phyloP scores from a whole-genome alignment of 1,284 basidiomycete genomes.

The Pascua guehoae region DNA sequence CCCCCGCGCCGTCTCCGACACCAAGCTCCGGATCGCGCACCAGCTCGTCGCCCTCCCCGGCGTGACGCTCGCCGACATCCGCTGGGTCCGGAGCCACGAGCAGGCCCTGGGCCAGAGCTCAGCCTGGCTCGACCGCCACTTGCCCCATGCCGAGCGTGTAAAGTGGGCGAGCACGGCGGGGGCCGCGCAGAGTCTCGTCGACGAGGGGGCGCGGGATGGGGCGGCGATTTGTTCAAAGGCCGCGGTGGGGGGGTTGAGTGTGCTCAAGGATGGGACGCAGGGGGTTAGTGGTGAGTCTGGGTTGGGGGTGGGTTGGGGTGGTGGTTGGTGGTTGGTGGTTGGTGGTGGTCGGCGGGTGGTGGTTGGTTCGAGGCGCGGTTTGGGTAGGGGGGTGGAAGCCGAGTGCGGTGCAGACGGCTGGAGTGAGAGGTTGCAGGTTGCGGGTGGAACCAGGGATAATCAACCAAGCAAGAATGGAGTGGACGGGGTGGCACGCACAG shows the following conservation, averaged over 20 bases:
- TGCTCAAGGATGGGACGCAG: conserved; percentile 42
- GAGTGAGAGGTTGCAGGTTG: no score
- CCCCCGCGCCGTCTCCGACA: conserved; percentile 13
- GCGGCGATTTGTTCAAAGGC: conserved; percentile 46
- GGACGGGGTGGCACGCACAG: no score
- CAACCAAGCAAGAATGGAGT: no score
- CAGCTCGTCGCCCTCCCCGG: conserved; percentile 39
- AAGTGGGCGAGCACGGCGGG: conserved; percentile 40
- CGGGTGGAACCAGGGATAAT: no score
- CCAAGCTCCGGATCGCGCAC: conserved; percentile 38
- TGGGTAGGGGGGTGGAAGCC: no score
- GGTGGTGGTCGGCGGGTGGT: no score
- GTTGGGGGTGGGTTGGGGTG: neutral
- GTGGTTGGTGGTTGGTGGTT: neutral
- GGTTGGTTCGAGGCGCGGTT: no score
- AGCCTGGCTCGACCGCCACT: conserved; percentile 26
- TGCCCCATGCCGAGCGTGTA: conserved; percentile 33
- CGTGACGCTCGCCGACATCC: conserved; percentile 30
- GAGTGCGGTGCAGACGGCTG: no score
- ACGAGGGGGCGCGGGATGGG: conserved; percentile 16
- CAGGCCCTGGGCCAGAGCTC: conserved; percentile 49
- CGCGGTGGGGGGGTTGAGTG: conserved; percentile 23
- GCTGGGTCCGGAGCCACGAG: conserved; percentile 45
- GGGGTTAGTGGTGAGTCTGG: conserved; percentile 36
- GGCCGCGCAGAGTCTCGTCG: conserved; percentile 33